Percentiles rank a stretch among this genome's conserved stretches.
These are phyloP conservation scores for Lenzites betulinus DNA, from an alignment of 768 basidiomycete species.

Conservation along the genomic window DNA sequence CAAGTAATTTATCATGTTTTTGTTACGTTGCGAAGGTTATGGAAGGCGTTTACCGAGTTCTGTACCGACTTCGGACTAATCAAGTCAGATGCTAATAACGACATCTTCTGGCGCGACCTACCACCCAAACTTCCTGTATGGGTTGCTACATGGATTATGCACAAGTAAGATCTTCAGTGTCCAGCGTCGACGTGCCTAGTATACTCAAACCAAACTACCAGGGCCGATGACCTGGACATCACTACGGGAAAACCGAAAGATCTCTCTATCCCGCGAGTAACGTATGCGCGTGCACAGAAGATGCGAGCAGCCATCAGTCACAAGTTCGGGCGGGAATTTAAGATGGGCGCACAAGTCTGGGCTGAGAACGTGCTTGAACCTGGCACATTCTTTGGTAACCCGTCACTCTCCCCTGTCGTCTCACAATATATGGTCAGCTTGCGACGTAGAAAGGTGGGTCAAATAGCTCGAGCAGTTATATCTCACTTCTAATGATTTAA, in stretches of 20 bases:
- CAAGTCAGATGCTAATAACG: no score
- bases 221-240: slow-evolving; percentile 21
- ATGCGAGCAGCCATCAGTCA: slow-evolving; percentile 30
- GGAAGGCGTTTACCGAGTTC: slow-evolving; percentile 9
- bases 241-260: slow-evolving; percentile 15
- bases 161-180: slow-evolving; percentile 3
- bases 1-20: no score
- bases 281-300: slow-evolving; percentile 34
- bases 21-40: no score
- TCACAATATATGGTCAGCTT: slow-evolving; percentile 32
- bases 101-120: slow-evolving; percentile 1
- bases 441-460: slow-evolving; percentile 25
- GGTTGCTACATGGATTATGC: slow-evolving; percentile 25
- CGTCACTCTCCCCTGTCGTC: slow-evolving; percentile 25
- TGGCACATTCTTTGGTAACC: slow-evolving; percentile 22
- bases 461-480: no score
- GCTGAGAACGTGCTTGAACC: slow-evolving; percentile 2
- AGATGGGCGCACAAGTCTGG: slow-evolving; percentile 20
- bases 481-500: no score
- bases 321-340: slow-evolving; percentile 20
- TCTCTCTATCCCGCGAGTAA: slow-evolving; percentile 16
- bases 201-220: not conserved
- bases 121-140: slow-evolving; percentile 16
- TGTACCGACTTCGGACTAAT: not conserved
- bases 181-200: not conserved